phyloP scores from a whole-genome alignment of 2,329 filamentous ascomycete species.

The Aspergillus udagawae region DNA sequence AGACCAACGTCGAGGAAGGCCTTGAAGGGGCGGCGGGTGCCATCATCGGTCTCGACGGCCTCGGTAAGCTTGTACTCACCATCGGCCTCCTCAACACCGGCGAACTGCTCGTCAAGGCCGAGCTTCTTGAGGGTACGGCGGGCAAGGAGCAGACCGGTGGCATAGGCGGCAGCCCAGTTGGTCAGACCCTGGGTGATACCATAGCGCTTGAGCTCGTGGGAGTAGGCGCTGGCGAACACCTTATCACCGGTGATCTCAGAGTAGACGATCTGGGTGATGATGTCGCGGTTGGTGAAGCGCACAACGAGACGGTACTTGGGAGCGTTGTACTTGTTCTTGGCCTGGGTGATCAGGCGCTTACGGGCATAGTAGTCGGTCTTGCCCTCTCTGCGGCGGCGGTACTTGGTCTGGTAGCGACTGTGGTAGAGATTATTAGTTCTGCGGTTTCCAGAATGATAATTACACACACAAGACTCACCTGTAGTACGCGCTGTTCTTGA shows the following conservation, averaged over 20 bases:
- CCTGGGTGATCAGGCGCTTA: constrained; percentile 99
- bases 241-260: constrained; percentile 98
- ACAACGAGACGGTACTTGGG: constrained; percentile 99
- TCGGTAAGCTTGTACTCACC: constrained; percentile 96
- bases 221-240: constrained; percentile 87
- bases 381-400: constrained; percentile 90
- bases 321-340: constrained; percentile 99
- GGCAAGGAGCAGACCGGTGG: constrained; percentile 92
- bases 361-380: constrained; percentile 99
- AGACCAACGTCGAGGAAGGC: constrained; percentile 97
- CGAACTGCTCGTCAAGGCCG: constrained; percentile 85
- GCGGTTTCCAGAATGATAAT: not conserved
- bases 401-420: constrained; percentile 99
- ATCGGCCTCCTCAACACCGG: constrained; percentile 93
- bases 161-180: constrained; percentile 99
- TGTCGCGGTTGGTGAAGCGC: constrained; percentile 99
- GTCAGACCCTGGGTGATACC: constrained; percentile 97
- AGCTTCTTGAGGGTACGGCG: constrained; percentile 97
- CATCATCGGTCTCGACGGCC: constrained; percentile 84
- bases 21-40: constrained; percentile 95
- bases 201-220: constrained; percentile 96
- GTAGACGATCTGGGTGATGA: constrained; percentile 94
- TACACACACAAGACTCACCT: constrained; percentile 61
- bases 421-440: constrained; percentile 12
- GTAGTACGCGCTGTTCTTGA: constrained; percentile 99